Base-by-base conservation (phyloP, 306 rosid genomes). In the Rosa lucieae region DNA sequence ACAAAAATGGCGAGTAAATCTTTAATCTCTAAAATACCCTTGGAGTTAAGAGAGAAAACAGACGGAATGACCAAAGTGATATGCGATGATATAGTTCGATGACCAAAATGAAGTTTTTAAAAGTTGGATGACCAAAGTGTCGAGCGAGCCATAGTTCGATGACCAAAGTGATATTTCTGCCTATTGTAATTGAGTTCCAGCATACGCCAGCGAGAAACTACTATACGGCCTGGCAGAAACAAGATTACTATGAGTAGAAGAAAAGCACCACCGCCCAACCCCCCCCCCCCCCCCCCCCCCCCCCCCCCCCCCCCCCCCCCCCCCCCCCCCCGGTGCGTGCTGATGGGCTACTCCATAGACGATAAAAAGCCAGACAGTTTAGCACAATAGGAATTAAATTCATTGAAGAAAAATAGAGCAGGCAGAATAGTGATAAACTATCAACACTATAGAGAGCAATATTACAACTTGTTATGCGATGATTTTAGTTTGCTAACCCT, bases 311-410 rank as follows among this genome's bases (percentile, higher is more conserved):
- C n/a, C n/a, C n/a, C n/a, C n/a, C n/a, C n/a, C n/a, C n/a, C n/a
- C n/a, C n/a, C n/a, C n/a, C n/a, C n/a, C n/a, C n/a, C n/a, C n/a
- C n/a, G n/a, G n/a, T n/a, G 88, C 70, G 83, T 94, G 98, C 61
- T 92, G 98, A 81, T 94, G 98, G 73, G 94, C 96, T 71, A 79
- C 90, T 79, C 89, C 96, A 59, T 94, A 92, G 78, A 26, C 26
- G 0, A 67, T 59, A 77, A 47, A 39, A 78, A 29, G 20, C 20
- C 14, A 52, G 20, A 67, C 10, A 20, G 2, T 77, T 76, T 43
- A 20, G 14, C 81, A 65, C 42, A 26, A 59, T 6, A 3, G 40
- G 26, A 39, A 76, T 13, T n/a, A 15, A 75, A 26, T 21, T 68
- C 12, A 23, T 8, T 2, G 2, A 3, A 4, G 2, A 26, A 43